phyloP scores from a whole-genome alignment of 2,329 filamentous ascomycete genomes.

The Exophiala oligosperma region DNA sequence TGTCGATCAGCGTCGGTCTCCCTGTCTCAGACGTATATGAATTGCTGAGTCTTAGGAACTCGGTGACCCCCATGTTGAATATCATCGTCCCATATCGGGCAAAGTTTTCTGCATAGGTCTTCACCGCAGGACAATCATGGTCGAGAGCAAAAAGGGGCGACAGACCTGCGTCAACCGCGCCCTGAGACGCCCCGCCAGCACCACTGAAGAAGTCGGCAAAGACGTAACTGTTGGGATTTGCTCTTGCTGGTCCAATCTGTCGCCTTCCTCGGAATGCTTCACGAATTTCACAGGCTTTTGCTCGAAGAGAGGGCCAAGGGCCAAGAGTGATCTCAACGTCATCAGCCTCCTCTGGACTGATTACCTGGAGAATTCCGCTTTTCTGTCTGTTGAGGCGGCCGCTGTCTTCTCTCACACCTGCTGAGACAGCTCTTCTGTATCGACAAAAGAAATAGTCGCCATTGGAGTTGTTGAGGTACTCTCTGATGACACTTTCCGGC shows the following conservation, averaged over 20 bases:
- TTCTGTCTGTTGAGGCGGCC: background rate
- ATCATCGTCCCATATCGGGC: slow-evolving; percentile 1
- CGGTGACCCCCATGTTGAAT: slow-evolving; percentile 33
- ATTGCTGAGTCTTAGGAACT: background rate
- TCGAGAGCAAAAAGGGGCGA: slow-evolving; percentile 65
- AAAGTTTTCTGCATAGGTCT: slow-evolving; percentile 63
- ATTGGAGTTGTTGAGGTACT: background rate
- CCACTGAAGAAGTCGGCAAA: slow-evolving; percentile 73
- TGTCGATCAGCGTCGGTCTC: slow-evolving; percentile 52
- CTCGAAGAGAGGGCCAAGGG: no score
- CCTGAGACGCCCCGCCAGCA: slow-evolving; percentile 68
- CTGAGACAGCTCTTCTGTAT: slow-evolving; percentile 7
- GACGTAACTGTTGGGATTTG: slow-evolving; percentile 49
- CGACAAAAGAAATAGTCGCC: slow-evolving; percentile 33
- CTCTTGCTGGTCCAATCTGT: no score
- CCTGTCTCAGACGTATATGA: no score
- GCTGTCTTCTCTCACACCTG: no score
- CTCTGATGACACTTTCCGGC: background rate
- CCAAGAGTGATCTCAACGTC: background rate
- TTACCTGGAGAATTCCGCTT: background rate
- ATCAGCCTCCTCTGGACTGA: background rate
- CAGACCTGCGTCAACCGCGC: slow-evolving; percentile 61
- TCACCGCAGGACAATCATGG: slow-evolving; percentile 55
- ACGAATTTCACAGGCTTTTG: no score
- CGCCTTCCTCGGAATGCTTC: no score